Evolutionary conservation across 192 early-diverging fungal species (phyloP), one percentile per base, ranked within the genome.

Genomic region (Paraglomus occultum): DNA sequence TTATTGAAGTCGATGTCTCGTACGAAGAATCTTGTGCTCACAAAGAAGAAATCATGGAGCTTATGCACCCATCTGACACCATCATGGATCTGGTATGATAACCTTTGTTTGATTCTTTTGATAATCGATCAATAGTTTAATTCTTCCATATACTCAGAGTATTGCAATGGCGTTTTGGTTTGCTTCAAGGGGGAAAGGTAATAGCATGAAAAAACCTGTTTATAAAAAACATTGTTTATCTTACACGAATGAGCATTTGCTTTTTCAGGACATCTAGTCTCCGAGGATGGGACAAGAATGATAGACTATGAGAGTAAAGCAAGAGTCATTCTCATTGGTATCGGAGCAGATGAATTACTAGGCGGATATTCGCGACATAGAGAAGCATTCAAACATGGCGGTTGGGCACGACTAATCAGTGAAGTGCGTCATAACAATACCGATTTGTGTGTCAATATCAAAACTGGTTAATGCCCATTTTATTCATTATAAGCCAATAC

Each of bases 161-260:
- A 98, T 98, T 72, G 96, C 90, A 0, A 89, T 96, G 83, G 95
- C 96, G 0, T 86, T 98, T 60, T 98, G 94, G 95, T 98, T 96
- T 84, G 96, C 94, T 1, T 79, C 90, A 22, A 82, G 94, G n/a
- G 95, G 94, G 0, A 61, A 71, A 40, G 93, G 93, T 54, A 70
- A 51, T 22, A 71, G 73, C 70, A 60, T 69, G 48, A 62, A 68
- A n/a, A 12, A 3, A 31, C 31, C 31, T 31, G 31, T 31, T 31
- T 31, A 3, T 3, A 3, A 68, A 1, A n/a, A 73, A 6, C 66
- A 47, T 18, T 31, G 3, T 31, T 31, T 2, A 2, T 31, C 31
- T 31, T 31, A 31, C 31, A 31, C 31, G 31, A 31, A 31, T 31
- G 31, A 1, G 6, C 6, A 22, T 39, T 8, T 57, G n/a, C n/a